phyloP scores from a whole-genome alignment of 257 asterid species.

The Scutellaria baicalensis region DNA sequence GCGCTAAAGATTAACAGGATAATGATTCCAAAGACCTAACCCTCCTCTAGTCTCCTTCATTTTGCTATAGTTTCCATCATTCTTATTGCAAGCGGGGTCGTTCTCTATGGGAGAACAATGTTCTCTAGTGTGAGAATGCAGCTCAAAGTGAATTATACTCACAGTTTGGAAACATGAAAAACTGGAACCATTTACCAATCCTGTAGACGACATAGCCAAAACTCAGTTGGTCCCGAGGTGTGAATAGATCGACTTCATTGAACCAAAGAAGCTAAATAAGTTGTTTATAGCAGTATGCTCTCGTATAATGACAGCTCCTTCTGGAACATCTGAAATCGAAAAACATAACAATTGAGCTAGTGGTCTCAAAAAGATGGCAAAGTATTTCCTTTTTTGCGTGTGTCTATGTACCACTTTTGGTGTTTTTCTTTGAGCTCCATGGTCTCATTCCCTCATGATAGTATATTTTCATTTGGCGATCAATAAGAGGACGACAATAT shows the following conservation, averaged over 20 bases:
- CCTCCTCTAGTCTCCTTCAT: conserved; percentile 94
- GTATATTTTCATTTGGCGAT: conserved; percentile 84
- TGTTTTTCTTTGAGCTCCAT: conserved; percentile 58
- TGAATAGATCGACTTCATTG: conserved; percentile 89
- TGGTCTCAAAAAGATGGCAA: not conserved
- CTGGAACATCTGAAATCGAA: conserved; percentile 74
- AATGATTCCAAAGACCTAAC: conserved; percentile 87
- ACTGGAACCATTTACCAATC: conserved; percentile 50
- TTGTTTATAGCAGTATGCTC: conserved; percentile 76
- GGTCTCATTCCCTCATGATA: conserved; percentile 81
- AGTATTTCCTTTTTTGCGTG: not conserved
- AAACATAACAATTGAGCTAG: no score
- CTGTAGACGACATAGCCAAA: conserved; percentile 89
- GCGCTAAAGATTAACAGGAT: conserved; percentile 65
- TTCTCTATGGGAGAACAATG: conserved; percentile 87
- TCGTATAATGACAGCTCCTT: conserved; percentile 92
- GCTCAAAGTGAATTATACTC: conserved; percentile 76
- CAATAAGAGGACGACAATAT: conserved; percentile 93
- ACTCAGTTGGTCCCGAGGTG: conserved; percentile 97
- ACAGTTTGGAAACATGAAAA: conserved; percentile 88
- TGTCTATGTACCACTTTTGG: conserved; percentile 45
- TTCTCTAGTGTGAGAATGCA: conserved; percentile 87
- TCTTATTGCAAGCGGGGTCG: conserved; percentile 24
- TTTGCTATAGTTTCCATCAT: not conserved
- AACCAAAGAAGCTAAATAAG: conserved; percentile 92